Evolutionary conservation across 2,329 filamentous ascomycete species (phyloP), one percentile per base, ranked within the genome.

Genomic region (Penicillium olsonii): DNA sequence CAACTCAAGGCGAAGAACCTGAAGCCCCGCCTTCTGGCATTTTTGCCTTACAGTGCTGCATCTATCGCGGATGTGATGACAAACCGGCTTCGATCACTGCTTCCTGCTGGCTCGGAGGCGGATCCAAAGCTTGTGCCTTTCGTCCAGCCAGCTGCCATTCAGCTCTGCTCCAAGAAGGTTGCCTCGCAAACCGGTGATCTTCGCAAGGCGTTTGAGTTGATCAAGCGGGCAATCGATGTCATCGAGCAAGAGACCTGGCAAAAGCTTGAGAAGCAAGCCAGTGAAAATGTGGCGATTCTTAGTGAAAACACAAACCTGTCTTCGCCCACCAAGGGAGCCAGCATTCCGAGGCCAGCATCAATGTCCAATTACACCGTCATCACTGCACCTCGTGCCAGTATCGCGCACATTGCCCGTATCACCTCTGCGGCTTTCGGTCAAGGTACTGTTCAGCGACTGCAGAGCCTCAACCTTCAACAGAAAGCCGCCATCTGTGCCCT

Each of bases 191-290:
- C 90, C 0, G 94, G 94, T 37, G 94, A 99, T 69, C 73, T 99
- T 41, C 88, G 94, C 53, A 96, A 95, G 70, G 92, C 92, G 0
- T 96, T 97, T 63, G 92, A 96, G 69, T 90, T 99, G 52, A 91
- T 92, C 69, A 87, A 90, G 39, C 84, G 90, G 45, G 90, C 92
- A 3, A 84, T 99, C 48, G 92, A 97, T 68, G 75, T 96, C 18
- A 84, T 96, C 41, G 94, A 97, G 71, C 78, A 83, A 44, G 92
- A 97, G 70, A 92, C 88, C 1, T 84, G 84, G 50, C 79, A 84
- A 55, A 90, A 85, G 56, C 82, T 91, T 55, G 82, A 87, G 55
- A 84, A 85, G 55, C 82, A 74, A 50, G 68, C 68, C 76, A 59
- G 76, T 75, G 66, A 70, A 31, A 87, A 82, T 38, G 87, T 90